These are phyloP conservation scores for Saccharomycopsis sp. DNA, from an alignment of 805 yeast species.

Conservation along the genomic window DNA sequence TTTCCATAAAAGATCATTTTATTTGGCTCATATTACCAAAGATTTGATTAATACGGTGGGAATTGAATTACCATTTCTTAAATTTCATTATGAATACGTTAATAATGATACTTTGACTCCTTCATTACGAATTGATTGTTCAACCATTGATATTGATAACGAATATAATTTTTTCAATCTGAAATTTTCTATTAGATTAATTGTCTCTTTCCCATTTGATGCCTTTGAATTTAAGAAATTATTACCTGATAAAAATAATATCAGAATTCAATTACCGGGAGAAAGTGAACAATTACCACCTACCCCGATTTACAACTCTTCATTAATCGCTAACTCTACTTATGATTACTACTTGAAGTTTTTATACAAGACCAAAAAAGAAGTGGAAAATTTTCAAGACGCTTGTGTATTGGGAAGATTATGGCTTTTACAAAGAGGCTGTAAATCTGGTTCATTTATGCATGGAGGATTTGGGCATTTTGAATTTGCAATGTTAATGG, in stretches of 20 bases:
- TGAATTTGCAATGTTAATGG: constrained; percentile 75
- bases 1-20: constrained; percentile 81
- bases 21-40: constrained; percentile 68
- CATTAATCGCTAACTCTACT: constrained; percentile 59
- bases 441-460: constrained; percentile 36
- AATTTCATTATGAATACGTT: constrained; percentile 53
- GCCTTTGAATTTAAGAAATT: constrained; percentile 68
- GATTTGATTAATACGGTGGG: constrained; percentile 51
- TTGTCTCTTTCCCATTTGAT: constrained; percentile 64
- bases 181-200: constrained; percentile 51
- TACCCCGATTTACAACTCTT: constrained; percentile 81
- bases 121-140: constrained; percentile 50
- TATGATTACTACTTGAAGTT: constrained; percentile 64
- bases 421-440: constrained; percentile 86
- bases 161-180: constrained; percentile 38
- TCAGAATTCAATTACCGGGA: constrained; percentile 46
- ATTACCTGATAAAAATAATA: constrained; percentile 70
- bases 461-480: constrained; percentile 81
- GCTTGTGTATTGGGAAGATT: constrained; percentile 80
- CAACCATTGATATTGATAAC: constrained; percentile 33
- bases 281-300: constrained; percentile 29
- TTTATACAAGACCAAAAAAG: constrained; percentile 63
- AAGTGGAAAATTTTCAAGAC: constrained; percentile 73
- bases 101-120: constrained; percentile 77
- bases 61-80: constrained; percentile 26